Evolutionary conservation across 495 filamentous ascomycete species (phyloP), one percentile per base, ranked within the genome.

Genomic region (Annulohypoxylon bovei): DNA sequence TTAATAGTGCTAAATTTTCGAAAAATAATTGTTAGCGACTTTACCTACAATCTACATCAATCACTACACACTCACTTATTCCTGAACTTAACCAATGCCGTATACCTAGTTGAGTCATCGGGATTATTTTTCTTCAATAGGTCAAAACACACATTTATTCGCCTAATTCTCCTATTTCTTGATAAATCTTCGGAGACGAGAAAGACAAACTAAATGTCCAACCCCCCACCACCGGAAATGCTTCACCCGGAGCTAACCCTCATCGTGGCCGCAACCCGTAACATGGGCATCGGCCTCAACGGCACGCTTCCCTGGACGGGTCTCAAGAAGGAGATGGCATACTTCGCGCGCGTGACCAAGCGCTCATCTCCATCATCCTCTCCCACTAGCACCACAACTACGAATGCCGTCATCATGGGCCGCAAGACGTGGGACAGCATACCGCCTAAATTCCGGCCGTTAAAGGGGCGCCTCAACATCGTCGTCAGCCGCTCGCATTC

Each of bases 371-470:
- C 39, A 6, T 23, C 67, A 16, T 22, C 61, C 4, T 32, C 61
- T 23, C 20, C 23, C 56, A 11, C 16, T 27, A 20, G 1, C 18
- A 33, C 72, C 44, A 16, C 68, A n/a, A 67, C 72, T 25, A 44
- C 77, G 16, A 99, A 98, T 75, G 92, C 91, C 0, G 90, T 99
- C 23, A 90, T 99, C 74, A 99, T 99, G 95, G 95, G 95, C 52
- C 92, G 95, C 68, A 97, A 95, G 80, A 98, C 95, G 0, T 99
- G 93, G 89, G 91, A 95, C 27, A 91, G 88, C 46, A 93, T 99
- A 3, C 95, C 95, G 1, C 72, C 79, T 0, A 81, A 80, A 11
- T 91, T 94, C 72, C 86, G 93, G n/a, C 95, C 95, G 30, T 81
- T 99, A 11, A 89, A 85, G 49, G 92, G 87, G 23, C 78, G 95